A percentile compares a stretch with the other conserved stretches of the same genome.
phyloP scores from a whole-genome alignment of 805 yeast species.

The Kluyveromyces lactis region DNA sequence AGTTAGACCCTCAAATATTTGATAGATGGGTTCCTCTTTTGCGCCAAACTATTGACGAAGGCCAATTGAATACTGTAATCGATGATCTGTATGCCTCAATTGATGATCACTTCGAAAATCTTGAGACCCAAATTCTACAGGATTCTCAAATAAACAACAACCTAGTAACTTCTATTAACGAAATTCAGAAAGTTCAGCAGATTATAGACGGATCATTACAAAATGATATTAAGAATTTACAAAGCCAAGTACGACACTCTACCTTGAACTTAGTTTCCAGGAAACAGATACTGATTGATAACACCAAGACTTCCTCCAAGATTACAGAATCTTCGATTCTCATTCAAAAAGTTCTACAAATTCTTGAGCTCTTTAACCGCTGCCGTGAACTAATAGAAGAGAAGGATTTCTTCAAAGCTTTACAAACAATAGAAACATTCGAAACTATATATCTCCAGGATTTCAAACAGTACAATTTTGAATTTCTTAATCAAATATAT shows the following conservation, averaged over 20 bases:
- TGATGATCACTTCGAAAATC: conserved; percentile 29
- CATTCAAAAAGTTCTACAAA: conserved; percentile 66
- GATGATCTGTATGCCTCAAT: conserved; percentile 25
- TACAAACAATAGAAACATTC: conserved; percentile 72
- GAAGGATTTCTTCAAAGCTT: conserved; percentile 74
- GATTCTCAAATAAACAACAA: conserved; percentile 29
- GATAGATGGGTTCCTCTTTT: conserved; percentile 29
- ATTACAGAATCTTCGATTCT: conserved; percentile 65
- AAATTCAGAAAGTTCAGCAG: conserved; percentile 52
- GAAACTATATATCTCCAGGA: conserved; percentile 61
- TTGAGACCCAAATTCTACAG: conserved; percentile 25
- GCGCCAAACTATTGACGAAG: conserved; percentile 21
- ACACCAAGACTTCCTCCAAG: conserved; percentile 56
- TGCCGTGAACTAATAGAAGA: conserved; percentile 72
- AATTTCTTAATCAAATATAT: conserved; percentile 58
- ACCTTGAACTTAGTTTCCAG: conserved; percentile 57
- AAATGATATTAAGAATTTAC: conserved; percentile 47
- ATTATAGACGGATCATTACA: conserved; percentile 47
- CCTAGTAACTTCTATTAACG: conserved; percentile 43
- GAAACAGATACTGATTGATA: conserved; percentile 50
- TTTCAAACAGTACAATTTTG: conserved; percentile 57
- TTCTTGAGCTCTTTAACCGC: conserved; percentile 77
- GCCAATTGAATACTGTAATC: conserved; percentile 15
- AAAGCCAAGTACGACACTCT: conserved; percentile 49
- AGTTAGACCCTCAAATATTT: conserved; percentile 22